Percentiles rank a stretch among this genome's conserved stretches.
Evolutionary conservation across 805 yeast species (phyloP).

Genomic region (Zygoascus bituminiphila): DNA sequence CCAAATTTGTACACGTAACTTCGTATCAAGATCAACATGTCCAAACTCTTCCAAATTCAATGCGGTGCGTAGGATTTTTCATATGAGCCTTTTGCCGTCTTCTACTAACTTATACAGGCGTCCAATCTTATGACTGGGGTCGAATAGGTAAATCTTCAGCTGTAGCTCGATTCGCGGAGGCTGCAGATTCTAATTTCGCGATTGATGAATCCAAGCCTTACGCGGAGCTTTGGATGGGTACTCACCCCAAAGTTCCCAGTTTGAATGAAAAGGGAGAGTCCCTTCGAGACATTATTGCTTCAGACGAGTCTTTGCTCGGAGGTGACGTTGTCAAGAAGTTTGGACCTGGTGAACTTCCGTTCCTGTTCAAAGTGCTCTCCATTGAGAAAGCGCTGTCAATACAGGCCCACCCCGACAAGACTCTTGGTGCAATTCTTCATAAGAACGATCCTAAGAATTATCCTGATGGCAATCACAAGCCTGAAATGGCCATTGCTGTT

Average conservation of each 20-base stretch:
- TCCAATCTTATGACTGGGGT: conserved; percentile 82
- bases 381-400: conserved; percentile 88
- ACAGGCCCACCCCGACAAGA: conserved; percentile 97
- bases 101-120: conserved; percentile 39
- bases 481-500: conserved; percentile 99
- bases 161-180: conserved; percentile 79
- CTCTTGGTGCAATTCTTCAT: conserved; percentile 67
- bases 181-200: conserved; percentile 50
- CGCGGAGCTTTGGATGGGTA: conserved; percentile 99
- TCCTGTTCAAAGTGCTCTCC: conserved; percentile 86
- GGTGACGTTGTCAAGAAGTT: conserved; percentile 51
- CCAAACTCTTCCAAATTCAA: conserved; percentile 25
- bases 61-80: conserved; percentile 27
- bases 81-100: background rate
- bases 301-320: conserved; percentile 48
- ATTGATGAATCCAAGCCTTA: conserved; percentile 77
- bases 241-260: conserved; percentile 90
- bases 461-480: conserved; percentile 97
- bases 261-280: conserved; percentile 45
- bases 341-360: conserved; percentile 74
- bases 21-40: background rate
- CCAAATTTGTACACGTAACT: background rate
- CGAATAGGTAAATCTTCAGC: conserved; percentile 77
- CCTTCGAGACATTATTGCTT: conserved; percentile 59
- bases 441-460: conserved; percentile 82